A percentile compares a stretch with the other conserved stretches of the same genome.
Evolutionary conservation across 805 yeast species (phyloP).

Genomic region (Starmera pachycereana): DNA sequence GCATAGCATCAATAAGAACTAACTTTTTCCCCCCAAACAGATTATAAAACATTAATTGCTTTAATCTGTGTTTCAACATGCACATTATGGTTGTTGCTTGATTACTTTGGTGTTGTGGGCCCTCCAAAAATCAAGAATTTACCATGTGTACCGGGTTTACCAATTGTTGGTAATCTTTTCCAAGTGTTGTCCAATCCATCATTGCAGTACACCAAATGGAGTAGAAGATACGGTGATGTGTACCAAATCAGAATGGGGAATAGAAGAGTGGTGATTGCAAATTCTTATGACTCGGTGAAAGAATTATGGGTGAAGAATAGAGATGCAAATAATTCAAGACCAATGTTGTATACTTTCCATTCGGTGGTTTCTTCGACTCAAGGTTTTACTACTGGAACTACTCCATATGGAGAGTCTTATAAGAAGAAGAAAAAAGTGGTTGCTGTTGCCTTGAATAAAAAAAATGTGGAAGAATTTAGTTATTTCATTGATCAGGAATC

Average conservation of each 20-base stretch:
- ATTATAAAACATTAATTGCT: not conserved
- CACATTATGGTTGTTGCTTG: constrained; percentile 4
- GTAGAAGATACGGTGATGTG: constrained; percentile 32
- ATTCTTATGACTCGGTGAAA: constrained; percentile 44
- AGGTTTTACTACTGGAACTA: constrained; percentile 56
- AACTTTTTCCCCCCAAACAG: not conserved
- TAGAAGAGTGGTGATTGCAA: constrained; percentile 51
- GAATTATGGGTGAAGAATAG: constrained; percentile 43
- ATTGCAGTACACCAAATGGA: constrained; percentile 33
- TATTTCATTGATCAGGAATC: constrained; percentile 30
- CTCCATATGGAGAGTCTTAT: constrained; percentile 44
- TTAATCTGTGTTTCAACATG: not conserved
- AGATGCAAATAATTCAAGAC: constrained; percentile 54
- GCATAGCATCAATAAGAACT: no score
- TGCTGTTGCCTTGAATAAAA: constrained; percentile 30
- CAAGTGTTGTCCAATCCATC: constrained; percentile 42
- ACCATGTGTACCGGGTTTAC: constrained; percentile 34
- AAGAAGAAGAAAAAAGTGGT: constrained; percentile 37
- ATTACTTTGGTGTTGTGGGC: constrained; percentile 14
- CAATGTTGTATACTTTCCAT: constrained; percentile 59
- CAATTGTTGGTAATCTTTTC: constrained; percentile 41
- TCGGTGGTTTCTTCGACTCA: constrained; percentile 42
- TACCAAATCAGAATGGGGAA: constrained; percentile 58
- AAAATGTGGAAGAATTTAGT: constrained; percentile 22
- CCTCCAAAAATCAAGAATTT: constrained; percentile 27